Evolutionary conservation across 2,329 filamentous ascomycete species (phyloP).

Genomic region (Rhynchosporium secalis): DNA sequence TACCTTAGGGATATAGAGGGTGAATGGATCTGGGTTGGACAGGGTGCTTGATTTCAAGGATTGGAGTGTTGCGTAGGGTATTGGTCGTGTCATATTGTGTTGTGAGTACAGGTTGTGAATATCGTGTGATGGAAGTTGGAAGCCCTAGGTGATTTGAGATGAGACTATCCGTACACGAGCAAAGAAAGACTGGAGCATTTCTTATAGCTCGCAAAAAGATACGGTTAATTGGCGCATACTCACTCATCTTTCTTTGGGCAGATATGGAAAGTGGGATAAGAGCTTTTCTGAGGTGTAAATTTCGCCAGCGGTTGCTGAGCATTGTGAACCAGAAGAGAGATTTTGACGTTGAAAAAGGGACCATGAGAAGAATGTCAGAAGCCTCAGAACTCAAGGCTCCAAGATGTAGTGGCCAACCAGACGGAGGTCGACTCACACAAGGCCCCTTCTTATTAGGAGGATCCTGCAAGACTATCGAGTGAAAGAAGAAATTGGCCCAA

Average conservation of each 20-base stretch:
- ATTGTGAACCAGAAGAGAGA: background rate
- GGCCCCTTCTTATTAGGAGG: no score
- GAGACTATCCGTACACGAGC: no score
- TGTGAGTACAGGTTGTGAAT: no score
- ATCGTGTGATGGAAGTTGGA: background rate
- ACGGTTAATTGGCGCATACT: background rate
- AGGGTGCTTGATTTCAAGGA: constrained; percentile 10
- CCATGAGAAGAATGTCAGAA: background rate
- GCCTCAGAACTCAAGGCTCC: no score
- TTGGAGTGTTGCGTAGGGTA: constrained; percentile 15
- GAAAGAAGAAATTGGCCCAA: background rate
- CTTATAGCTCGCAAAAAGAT: background rate
- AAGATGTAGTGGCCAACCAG: no score
- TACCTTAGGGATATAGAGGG: constrained; percentile 68
- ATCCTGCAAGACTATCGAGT: background rate
- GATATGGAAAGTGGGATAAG: background rate
- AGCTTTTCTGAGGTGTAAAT: background rate
- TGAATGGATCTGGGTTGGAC: constrained; percentile 46
- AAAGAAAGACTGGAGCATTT: background rate
- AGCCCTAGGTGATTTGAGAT: background rate
- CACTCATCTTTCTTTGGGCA: background rate
- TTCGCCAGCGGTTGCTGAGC: background rate
- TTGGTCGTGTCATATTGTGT: constrained; percentile 8
- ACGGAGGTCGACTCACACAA: no score
- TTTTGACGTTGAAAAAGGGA: background rate